Evolutionary conservation across 257 asterid species (phyloP), one percentile per base, ranked within the genome.

Genomic region (Buddleja alternifolia): DNA sequence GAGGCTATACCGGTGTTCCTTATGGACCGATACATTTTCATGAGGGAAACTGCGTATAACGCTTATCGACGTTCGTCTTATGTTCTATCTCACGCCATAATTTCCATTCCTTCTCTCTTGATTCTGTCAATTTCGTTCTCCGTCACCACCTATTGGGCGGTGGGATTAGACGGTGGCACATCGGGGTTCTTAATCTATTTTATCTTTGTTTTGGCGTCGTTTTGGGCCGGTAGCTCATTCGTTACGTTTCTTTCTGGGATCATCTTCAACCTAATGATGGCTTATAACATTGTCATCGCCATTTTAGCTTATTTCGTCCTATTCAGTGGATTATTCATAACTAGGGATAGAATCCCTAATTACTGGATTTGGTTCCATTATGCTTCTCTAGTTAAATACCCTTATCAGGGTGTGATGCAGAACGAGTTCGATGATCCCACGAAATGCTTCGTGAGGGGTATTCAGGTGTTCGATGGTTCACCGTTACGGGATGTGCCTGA

Each of bases 361-460:
- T 86, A 86, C 17, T 86, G 89, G 92, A 37, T 86, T 1, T 86
- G 92, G 92, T 86, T 86, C 82, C 92, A 83, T 39, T 86, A 86
- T 32, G 63, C 64, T 2, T 86, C 89, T 0, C 59, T 86, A 4
- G 84, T 83, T 56, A 86, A 86, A 68, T 86, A 86, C 36, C 89
- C 92, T 0, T 86, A 78, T 48, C 84, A 86, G 15, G 92, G 87
- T 0, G 87, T 86, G 60, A 72, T 86, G 76, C 89, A 83, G 75
- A 86, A 86, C 52, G 92, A 86, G 69, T 86, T 86, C 10, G 79
- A 60, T 0, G 85, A 86, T 32, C 81, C 89, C 0, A 8, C 46
- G 3, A 86, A 75, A 48, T 86, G 92, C 54, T 86, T 78, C 41
- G 81, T 86, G 37, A 68, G 76, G 54, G 92, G 89, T 0, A 63